These are phyloP conservation scores for Globisporangium emineosum DNA, from an alignment of 352 stramenopile genomes.

Conservation along the genomic window DNA sequence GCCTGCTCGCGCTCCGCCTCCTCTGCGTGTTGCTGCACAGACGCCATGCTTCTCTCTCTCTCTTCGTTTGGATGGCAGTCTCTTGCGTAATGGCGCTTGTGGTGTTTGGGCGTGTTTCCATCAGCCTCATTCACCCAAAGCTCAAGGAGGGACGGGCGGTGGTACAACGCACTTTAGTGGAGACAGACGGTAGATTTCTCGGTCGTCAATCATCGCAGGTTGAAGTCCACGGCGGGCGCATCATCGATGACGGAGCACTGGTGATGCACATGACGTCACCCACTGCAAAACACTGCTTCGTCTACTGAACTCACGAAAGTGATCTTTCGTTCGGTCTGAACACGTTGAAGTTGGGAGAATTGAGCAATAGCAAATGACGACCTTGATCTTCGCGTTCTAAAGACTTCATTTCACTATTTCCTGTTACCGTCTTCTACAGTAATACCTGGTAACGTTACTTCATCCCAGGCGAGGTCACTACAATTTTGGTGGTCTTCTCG, in stretches of 20 bases:
- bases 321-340: neutral
- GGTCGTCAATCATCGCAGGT: conserved; percentile 1
- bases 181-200: neutral
- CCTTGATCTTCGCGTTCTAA: neutral
- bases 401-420: neutral
- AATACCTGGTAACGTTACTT: too few relatives aligned
- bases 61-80: neutral
- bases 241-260: neutral
- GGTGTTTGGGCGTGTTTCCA: neutral
- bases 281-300: neutral
- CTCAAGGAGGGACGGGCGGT: neutral
- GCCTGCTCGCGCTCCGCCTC: conserved; percentile 6
- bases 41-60: conserved; percentile 14
- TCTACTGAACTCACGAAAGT: neutral
- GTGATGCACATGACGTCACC: neutral
- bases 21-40: neutral
- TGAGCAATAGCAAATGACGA: neutral
- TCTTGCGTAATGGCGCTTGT: neutral
- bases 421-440: neutral
- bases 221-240: conserved; percentile 4
- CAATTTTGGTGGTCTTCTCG: neutral
- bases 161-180: neutral
- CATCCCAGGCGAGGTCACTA: too few relatives aligned
- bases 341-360: neutral
- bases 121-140: neutral